Conservation (phyloP, 2,329 filamentous ascomycete species). For the Pseudogymnoascus sp. region DNA sequence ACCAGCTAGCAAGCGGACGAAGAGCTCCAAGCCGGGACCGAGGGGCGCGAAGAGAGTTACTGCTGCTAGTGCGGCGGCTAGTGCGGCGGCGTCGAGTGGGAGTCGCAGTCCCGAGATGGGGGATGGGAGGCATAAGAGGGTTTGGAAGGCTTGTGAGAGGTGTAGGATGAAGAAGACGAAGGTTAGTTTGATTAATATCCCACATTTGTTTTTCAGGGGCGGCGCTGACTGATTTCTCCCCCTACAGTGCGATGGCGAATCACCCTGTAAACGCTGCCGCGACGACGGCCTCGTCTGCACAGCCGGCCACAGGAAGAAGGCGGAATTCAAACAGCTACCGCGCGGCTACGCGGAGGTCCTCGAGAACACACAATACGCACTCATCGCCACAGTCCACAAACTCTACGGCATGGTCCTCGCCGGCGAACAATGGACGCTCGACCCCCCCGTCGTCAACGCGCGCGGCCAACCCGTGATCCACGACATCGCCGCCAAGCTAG, state of each 20-base stretch:
- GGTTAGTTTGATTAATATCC: too few species aligned
- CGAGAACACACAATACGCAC: constrained; percentile 56
- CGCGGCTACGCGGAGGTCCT: constrained; percentile 56
- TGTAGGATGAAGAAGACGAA: constrained; percentile 65
- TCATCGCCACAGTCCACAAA: constrained; percentile 58
- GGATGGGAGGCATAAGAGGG: constrained; percentile 53
- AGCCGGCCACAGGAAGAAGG: constrained; percentile 56
- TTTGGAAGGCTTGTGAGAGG: constrained; percentile 60
- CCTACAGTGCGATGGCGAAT: constrained; percentile 54
- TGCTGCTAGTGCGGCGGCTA: neutral
- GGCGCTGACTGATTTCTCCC: constrained; percentile 17
- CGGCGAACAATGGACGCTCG: constrained; percentile 50
- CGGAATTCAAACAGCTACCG: constrained; percentile 59
- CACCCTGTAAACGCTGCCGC: constrained; percentile 59
- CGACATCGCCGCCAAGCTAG: constrained; percentile 56
- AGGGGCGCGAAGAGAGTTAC: neutral
- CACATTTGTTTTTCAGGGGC: too few species aligned
- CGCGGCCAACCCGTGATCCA: constrained; percentile 56
- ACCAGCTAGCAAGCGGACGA: neutral
- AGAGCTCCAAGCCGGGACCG: neutral
- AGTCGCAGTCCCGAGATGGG: neutral
- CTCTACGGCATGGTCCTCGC: constrained; percentile 56
- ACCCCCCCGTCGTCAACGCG: constrained; percentile 57
- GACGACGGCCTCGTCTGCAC: constrained; percentile 58
- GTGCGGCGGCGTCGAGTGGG: neutral